Evolutionary conservation across 768 basidiomycete genomes (phyloP).

Genomic region (Boletus tylopilopsis): DNA sequence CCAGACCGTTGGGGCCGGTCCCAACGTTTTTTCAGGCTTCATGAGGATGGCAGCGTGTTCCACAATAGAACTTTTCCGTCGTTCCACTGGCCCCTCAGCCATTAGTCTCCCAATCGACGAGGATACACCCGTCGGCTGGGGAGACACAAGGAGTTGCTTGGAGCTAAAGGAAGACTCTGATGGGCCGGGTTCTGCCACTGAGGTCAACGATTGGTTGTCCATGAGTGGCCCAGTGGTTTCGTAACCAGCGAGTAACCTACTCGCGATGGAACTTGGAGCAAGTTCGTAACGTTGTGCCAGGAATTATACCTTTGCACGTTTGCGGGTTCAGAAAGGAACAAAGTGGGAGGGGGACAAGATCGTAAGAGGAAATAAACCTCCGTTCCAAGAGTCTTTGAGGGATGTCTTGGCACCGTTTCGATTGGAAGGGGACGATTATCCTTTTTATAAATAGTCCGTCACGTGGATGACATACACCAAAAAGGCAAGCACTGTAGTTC

Average conservation of each 20-base stretch:
- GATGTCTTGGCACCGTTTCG: not conserved
- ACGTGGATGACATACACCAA: not conserved
- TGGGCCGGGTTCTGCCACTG: conserved; percentile 11
- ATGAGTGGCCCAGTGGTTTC: too few species aligned
- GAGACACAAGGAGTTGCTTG: conserved; percentile 3
- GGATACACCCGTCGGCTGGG: conserved; percentile 6
- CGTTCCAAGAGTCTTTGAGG: conserved; percentile 8
- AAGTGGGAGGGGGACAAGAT: not conserved
- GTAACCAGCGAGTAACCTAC: conserved; percentile 3
- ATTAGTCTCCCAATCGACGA: conserved; percentile 12
- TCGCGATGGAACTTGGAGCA: not conserved
- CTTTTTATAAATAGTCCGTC: not conserved
- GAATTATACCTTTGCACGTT: conserved; percentile 1
- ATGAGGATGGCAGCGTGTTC: conserved; percentile 30
- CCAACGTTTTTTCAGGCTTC: conserved; percentile 35
- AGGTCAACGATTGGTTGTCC: conserved; percentile 9
- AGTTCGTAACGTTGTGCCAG: not conserved
- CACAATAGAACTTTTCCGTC: conserved; percentile 11
- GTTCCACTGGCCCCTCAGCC: not conserved
- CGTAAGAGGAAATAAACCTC: not conserved
- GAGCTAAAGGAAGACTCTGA: conserved; percentile 5
- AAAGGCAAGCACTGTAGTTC: conserved; percentile 14
- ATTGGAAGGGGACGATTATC: not conserved
- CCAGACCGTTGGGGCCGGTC: conserved; percentile 41
- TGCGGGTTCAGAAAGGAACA: not conserved